Base-by-base conservation (phyloP, 495 filamentous ascomycete genomes). In the Hypoxylon trugodes region DNA sequence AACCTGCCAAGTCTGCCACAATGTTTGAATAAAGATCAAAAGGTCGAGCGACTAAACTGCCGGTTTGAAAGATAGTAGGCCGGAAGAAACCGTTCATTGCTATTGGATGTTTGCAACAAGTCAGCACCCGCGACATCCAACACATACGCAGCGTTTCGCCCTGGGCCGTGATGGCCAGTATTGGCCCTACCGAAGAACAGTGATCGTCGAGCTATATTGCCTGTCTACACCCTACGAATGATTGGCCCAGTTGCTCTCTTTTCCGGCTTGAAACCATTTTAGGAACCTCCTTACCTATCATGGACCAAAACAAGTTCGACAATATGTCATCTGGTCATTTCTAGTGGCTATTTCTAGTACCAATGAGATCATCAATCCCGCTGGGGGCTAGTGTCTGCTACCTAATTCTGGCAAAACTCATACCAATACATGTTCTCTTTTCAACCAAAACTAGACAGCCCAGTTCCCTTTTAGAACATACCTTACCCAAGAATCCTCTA, bases 241-340 rank as follows among this genome's bases (percentile, higher is more conserved):
- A 64, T 56, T 57, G 46, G 52, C 32, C 13, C 37, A 45, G 28
- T 30, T 16, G 22, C 51, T 38, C 13, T 3, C 37, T 63, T 3
- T 45, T 28, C 45, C 45, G 33, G 22, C 26, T 57, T 57, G 51
- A 55, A 63, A 43, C 45, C 18, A 16, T 32, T 56, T 62, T 49
- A 24, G 37, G 32, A 16, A 51, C 18, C 46, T 42, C 42, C 1
- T 40, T 38, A 46, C 60, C 52, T 63, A 51, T 51, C 36, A 45
- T 16, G 45, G 12, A n/a, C 13, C 22, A 43, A 56, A 61, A 43
- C 24, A 55, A 41, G 45, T 6, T 41, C 24, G 33, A 48, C 10
- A 47, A 47, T 7, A 13, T 35, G 35, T 42, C 42, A 48, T 49
- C 30, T 1, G 30, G 36, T 51, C 43, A 21, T 45, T 57, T 63